These are phyloP conservation scores for Scedosporium apiospermum DNA, from an alignment of 2,329 filamentous ascomycete species.

Conservation along the genomic window DNA sequence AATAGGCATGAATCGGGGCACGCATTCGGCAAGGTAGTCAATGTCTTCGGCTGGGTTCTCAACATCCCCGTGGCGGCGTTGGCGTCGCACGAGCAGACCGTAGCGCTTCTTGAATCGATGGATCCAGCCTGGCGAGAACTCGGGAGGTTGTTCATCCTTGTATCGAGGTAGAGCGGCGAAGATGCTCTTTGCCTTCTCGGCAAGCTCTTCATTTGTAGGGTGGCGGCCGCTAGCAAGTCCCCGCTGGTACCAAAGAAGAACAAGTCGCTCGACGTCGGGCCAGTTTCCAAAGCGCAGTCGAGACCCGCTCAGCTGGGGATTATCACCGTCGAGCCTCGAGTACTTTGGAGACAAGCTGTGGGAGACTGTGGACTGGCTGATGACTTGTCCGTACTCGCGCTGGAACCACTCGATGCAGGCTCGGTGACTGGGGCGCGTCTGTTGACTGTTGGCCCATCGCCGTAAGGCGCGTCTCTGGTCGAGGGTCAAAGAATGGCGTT, in stretches of 20 bases:
- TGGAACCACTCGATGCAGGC: constrained; percentile 56
- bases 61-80: constrained; percentile 40
- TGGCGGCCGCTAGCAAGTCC: constrained; percentile 42
- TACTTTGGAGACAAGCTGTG: constrained; percentile 54
- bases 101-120: constrained; percentile 57
- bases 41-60: constrained; percentile 46
- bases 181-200: constrained; percentile 51
- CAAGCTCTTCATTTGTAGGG: constrained; percentile 53
- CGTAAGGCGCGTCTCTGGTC: constrained; percentile 52
- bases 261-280: constrained; percentile 52
- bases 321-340: constrained; percentile 49
- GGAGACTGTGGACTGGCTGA: constrained; percentile 54
- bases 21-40: constrained; percentile 48
- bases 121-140: constrained; percentile 56
- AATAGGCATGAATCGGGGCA: constrained; percentile 50
- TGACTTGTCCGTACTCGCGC: constrained; percentile 46
- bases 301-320: constrained; percentile 51
- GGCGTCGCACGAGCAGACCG: constrained; percentile 45
- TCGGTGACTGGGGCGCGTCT: constrained; percentile 48
- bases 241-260: constrained; percentile 45
- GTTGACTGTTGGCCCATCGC: constrained; percentile 48
- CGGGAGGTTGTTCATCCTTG: constrained; percentile 48
- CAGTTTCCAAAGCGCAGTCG: constrained; percentile 54
- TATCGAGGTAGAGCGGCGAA: constrained; percentile 50
- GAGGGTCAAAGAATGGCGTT: constrained; percentile 51